Evolutionary conservation across 805 yeast genomes (phyloP), one percentile per base, ranked within the genome.

Genomic region (Metschnikowia reukaufii): DNA sequence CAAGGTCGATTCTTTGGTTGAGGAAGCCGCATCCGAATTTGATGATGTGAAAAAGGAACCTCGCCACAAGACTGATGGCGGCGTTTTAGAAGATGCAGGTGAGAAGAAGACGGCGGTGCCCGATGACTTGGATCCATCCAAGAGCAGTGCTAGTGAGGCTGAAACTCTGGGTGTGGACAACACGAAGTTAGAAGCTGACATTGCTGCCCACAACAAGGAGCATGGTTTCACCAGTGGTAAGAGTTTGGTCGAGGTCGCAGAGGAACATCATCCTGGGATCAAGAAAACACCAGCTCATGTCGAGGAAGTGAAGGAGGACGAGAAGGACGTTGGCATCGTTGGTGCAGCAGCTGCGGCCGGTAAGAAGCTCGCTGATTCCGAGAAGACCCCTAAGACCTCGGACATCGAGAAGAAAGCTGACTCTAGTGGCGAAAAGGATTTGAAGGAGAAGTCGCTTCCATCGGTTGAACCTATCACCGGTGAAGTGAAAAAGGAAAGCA

Each of bases 221-320:
- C 64, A 57, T 34, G 64, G 65, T 6, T 45, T 48, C 45, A 52
- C 42, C 29, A 44, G 50, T 41, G 62, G 61, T 25, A 52, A 57
- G 36, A 57, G 64, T 20, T 55, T 66, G 50, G 49, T 66, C 20
- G 65, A 65, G 33, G 55, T 58, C 16, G 70, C 69, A 16, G 66
- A 59, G 36, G 64, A 54, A 16, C 33, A 31, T n/a, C 48, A 49
- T 27, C 58, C 59, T 3, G 50, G 42, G 17, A 51, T 55, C 33
- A 51, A 56, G 51, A 16, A 50, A 7, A 32, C 52, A 13, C 41
- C 52, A n/a, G 48, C 59, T 9, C 64, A 61, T 43, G 35, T 43
- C 20, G 49, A 27, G 9, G 36, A 21, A 23, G 27, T 9, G 27
- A 23, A 23, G 27, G 27, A 23, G 27, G n/a, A n/a, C n/a, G n/a